These are phyloP conservation scores for Gyrodon lividus DNA, from an alignment of 768 basidiomycete genomes.

Conservation along the genomic window DNA sequence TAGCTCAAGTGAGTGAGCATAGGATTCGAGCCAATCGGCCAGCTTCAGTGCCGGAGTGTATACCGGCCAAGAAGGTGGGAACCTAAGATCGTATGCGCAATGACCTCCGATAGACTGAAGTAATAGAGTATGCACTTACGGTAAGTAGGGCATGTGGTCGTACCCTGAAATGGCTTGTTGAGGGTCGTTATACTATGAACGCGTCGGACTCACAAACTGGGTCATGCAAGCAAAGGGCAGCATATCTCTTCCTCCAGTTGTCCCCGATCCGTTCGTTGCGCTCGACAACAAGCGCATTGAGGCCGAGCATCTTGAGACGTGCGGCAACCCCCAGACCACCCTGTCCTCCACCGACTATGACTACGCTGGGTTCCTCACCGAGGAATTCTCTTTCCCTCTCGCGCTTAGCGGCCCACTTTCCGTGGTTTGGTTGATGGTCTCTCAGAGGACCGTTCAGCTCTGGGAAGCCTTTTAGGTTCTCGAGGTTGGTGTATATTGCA, in stretches of 20 bases:
- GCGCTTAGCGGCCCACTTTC: conserved; percentile 32
- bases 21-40: conserved; percentile 67
- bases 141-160: conserved; percentile 53
- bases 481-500: conserved; percentile 49
- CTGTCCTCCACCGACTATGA: conserved; percentile 54
- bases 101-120: not conserved
- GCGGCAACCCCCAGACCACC: conserved; percentile 57
- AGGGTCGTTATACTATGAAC: not conserved
- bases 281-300: conserved; percentile 23
- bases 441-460: conserved; percentile 46
- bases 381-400: conserved; percentile 27
- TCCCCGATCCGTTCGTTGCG: conserved; percentile 29
- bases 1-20: conserved; percentile 58
- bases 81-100: conserved; percentile 32
- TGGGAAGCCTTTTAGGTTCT: conserved; percentile 46
- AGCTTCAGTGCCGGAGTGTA: conserved; percentile 55
- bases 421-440: conserved; percentile 36
- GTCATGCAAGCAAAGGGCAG: conserved; percentile 30
- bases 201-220: conserved; percentile 28
- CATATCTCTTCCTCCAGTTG: conserved; percentile 32
- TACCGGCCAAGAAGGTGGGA: conserved; percentile 59
- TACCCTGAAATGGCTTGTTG: conserved; percentile 32
- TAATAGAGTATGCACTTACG: conserved; percentile 35
- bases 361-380: conserved; percentile 48
- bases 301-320: conserved; percentile 40